Evolutionary conservation across 2,329 filamentous ascomycete species (phyloP).

Genomic region (Fusarium tupiense): DNA sequence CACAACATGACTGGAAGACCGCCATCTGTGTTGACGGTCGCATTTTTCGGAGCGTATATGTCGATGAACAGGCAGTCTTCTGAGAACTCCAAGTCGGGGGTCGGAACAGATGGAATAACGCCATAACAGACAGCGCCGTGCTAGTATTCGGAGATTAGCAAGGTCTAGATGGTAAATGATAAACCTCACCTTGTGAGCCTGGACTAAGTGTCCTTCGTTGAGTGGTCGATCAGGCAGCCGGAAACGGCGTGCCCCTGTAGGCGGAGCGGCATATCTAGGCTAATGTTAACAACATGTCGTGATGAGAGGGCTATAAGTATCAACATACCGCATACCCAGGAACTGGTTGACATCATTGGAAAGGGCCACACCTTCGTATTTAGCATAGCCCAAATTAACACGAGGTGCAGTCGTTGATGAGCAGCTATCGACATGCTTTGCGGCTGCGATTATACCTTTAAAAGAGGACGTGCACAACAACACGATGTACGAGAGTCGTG

Average conservation of each 20-base stretch:
- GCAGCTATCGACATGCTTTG: neutral
- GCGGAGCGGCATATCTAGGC: neutral
- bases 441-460: neutral
- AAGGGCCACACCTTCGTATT: neutral
- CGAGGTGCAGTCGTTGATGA: neutral
- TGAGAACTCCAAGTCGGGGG: neutral
- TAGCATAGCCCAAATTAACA: neutral
- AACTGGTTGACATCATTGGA: neutral
- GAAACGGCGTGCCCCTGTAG: neutral
- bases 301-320: neutral
- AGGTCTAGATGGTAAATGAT: neutral
- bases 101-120: neutral
- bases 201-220: neutral
- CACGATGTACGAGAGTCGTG: neutral
- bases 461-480: neutral
- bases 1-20: neutral
- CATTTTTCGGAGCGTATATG: neutral
- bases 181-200: neutral
- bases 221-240: neutral
- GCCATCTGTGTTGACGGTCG: neutral
- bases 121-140: neutral
- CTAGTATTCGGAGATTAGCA: neutral
- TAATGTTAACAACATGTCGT: neutral
- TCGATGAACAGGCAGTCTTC: neutral
- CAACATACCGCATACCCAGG: neutral